Evolutionary conservation across 805 yeast genomes (phyloP).

Genomic region (Candida xiaguanensis): DNA sequence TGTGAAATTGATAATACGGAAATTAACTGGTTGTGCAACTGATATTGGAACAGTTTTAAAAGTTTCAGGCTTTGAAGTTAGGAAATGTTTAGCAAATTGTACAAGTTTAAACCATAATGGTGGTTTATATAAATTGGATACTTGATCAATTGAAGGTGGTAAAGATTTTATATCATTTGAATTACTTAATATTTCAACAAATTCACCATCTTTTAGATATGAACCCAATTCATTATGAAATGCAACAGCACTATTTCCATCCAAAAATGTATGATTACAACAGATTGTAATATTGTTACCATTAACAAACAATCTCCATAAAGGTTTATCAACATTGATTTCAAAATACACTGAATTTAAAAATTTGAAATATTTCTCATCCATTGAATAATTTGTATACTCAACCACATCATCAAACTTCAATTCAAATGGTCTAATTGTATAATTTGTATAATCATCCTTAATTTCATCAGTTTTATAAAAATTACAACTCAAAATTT

Average conservation of each 20-base stretch:
- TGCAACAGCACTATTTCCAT: slow-evolving; percentile 28
- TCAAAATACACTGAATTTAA: slow-evolving; percentile 11
- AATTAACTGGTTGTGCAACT: slow-evolving; percentile 8
- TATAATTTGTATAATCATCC: slow-evolving; percentile 11
- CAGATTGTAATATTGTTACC: slow-evolving; percentile 16
- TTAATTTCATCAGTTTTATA: slow-evolving; percentile 10
- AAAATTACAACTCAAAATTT: slow-evolving; percentile 18
- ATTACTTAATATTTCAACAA: slow-evolving; percentile 5
- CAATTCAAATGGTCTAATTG: slow-evolving; percentile 16
- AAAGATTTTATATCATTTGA: slow-evolving; percentile 5
- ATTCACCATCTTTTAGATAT: slow-evolving; percentile 6
- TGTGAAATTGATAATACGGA: slow-evolving; percentile 12
- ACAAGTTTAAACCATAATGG: slow-evolving; percentile 4
- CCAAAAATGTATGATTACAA: slow-evolving; percentile 28
- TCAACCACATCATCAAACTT: slow-evolving; percentile 20
- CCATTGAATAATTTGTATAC: slow-evolving; percentile 10
- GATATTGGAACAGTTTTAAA: slow-evolving; percentile 10
- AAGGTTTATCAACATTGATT: slow-evolving; percentile 12
- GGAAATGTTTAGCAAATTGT: slow-evolving; percentile 1
- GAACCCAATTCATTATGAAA: slow-evolving; percentile 23
- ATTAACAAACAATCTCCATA: slow-evolving; percentile 20
- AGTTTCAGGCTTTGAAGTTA: background rate
- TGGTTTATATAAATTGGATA: slow-evolving; percentile 10
- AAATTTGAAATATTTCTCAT: slow-evolving; percentile 11
- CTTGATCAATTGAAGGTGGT: slow-evolving; percentile 10